These are phyloP conservation scores for Balamuthia mandrillaris DNA, from an alignment of 208 protist species.

Conservation along the genomic window DNA sequence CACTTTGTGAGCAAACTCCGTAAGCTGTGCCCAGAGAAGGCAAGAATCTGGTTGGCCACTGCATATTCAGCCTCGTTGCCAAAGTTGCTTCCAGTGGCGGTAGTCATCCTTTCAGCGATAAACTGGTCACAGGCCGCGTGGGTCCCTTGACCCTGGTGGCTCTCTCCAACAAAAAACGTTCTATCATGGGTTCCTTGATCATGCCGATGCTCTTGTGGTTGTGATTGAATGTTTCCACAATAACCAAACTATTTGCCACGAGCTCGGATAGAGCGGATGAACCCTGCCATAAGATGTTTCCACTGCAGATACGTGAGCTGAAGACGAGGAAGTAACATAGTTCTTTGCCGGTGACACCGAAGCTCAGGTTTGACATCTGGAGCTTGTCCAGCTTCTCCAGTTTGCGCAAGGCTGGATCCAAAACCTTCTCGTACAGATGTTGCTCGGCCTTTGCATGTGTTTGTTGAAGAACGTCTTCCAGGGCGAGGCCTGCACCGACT, in stretches of 20 bases:
- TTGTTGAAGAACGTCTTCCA: background rate
- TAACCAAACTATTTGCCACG: background rate
- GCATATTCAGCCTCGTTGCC: constrained; percentile 8
- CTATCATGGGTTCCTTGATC: background rate
- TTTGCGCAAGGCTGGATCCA: background rate
- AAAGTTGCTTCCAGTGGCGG: background rate
- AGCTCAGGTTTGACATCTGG: background rate
- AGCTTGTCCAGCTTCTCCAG: background rate
- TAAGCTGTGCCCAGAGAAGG: background rate
- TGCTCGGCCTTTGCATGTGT: background rate
- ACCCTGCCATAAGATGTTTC: constrained; percentile 1
- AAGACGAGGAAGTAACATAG: background rate
- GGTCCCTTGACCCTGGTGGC: background rate
- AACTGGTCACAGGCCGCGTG: background rate
- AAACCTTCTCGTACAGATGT: background rate
- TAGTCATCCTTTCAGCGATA: background rate
- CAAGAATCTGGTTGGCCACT: background rate
- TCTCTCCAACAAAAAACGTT: background rate
- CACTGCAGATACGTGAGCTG: background rate
- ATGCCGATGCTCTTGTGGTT: background rate
- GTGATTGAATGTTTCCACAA: background rate
- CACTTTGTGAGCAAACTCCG: background rate
- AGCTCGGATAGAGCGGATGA: background rate
- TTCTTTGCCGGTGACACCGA: background rate
- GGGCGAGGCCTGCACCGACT: background rate